Percentiles rank a stretch among this genome's conserved stretches.
phyloP scores from a whole-genome alignment of 306 rosid species.

The Trichosanthes cucumerina region DNA sequence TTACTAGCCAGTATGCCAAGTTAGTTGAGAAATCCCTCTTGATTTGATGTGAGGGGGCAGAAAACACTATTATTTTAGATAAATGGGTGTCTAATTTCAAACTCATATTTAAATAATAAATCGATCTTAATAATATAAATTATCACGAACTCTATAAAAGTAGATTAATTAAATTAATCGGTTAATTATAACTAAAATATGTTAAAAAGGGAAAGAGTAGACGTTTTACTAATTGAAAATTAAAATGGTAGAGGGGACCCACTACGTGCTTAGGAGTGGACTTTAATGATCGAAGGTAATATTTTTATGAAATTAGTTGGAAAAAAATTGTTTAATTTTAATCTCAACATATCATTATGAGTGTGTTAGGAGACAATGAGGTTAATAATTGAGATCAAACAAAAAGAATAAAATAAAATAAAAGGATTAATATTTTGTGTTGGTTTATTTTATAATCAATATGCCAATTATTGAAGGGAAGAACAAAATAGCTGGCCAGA shows the following conservation, averaged over 20 bases:
- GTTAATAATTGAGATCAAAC: slow-evolving; percentile 4
- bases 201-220: background rate
- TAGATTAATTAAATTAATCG: background rate
- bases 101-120: background rate
- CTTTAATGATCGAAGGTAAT: slow-evolving; percentile 6
- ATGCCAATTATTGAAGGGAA: background rate
- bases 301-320: slow-evolving; percentile 5
- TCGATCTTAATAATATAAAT: background rate
- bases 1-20: background rate
- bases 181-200: background rate
- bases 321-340: background rate
- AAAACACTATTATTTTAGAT: slow-evolving; percentile 2
- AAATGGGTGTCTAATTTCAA: background rate
- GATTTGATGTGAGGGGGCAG: background rate
- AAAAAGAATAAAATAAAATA: background rate
- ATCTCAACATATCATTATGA: background rate
- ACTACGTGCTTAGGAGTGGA: slow-evolving; percentile 18
- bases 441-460: background rate
- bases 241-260: background rate
- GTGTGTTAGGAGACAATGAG: slow-evolving; percentile 2
- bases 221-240: background rate
- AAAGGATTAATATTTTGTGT: background rate
- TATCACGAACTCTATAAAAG: background rate
- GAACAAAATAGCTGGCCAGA: background rate
- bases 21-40: slow-evolving; percentile 4